phyloP scores from a whole-genome alignment of 1,284 basidiomycete genomes.

The Sanghuangporus weigelae region DNA sequence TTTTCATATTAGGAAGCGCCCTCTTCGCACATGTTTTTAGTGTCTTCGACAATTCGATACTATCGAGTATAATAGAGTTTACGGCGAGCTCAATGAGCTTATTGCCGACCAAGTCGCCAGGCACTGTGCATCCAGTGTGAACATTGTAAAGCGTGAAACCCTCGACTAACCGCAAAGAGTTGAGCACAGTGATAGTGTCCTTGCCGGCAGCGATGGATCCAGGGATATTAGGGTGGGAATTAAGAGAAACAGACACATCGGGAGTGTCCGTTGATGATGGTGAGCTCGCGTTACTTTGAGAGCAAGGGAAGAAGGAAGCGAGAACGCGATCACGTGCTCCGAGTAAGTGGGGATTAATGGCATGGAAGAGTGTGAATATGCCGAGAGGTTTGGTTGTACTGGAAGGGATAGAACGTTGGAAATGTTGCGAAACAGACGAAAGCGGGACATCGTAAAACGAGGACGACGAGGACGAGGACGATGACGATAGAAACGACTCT shows the following conservation, averaged over 20 bases:
- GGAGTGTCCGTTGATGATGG: not conserved
- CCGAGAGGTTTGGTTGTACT: constrained; percentile 9
- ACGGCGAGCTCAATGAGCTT: constrained; percentile 40
- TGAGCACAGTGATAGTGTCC: not conserved
- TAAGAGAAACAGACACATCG: not conserved
- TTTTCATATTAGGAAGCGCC: not conserved
- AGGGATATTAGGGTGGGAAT: not conserved
- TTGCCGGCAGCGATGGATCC: not conserved
- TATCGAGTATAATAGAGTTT: constrained; percentile 45
- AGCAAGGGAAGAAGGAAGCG: constrained; percentile 5
- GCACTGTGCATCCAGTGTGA: not conserved
- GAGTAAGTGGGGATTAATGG: constrained; percentile 3
- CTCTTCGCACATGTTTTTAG: not conserved
- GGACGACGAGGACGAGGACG: not conserved
- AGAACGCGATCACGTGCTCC: constrained; percentile 10
- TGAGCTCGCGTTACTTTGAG: not conserved
- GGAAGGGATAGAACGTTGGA: not conserved
- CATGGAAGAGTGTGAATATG: constrained; percentile 16
- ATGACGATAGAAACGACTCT: not conserved
- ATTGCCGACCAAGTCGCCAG: not conserved
- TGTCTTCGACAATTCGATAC: constrained; percentile 5
- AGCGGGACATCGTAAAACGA: not conserved
- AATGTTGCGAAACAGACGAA: too few relatives aligned
- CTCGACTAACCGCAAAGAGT: not conserved
- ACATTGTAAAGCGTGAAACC: constrained; percentile 10